Conservation (phyloP, 1,139 yeast genomes). For the Casaregolazyma suthepensis region DNA sequence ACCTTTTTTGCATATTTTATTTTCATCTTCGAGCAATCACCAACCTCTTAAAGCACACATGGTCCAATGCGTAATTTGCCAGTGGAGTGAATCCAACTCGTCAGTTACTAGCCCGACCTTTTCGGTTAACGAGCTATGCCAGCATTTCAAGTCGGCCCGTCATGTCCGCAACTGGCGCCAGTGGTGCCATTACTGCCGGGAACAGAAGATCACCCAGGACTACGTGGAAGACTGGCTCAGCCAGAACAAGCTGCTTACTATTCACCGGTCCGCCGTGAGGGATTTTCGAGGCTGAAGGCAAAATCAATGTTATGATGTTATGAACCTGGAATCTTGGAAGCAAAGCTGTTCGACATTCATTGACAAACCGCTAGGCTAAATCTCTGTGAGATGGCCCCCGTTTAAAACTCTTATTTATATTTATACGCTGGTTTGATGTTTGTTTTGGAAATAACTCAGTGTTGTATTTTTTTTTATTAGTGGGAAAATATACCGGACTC, state of each 20-base stretch:
- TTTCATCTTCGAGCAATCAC: neutral
- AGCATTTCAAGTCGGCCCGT: constrained; percentile 24
- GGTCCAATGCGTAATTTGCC: constrained; percentile 10
- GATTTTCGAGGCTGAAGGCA: constrained; percentile 14
- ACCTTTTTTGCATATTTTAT: neutral
- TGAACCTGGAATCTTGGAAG: neutral
- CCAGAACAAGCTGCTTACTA: constrained; percentile 22
- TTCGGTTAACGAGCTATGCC: constrained; percentile 17
- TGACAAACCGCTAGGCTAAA: neutral
- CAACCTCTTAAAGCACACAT: neutral
- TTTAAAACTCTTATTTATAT: neutral
- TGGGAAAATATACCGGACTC: neutral
- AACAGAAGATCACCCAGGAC: constrained; percentile 26
- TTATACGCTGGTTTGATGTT: constrained; percentile 7
- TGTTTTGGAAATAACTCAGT: neutral
- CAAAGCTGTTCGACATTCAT: neutral
- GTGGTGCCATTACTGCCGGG: constrained; percentile 26
- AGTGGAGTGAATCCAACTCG: constrained; percentile 8
- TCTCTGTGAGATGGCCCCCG: neutral
- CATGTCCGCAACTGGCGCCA: constrained; percentile 24
- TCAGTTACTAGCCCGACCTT: constrained; percentile 5
- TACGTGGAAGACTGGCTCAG: constrained; percentile 29
- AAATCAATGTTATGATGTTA: neutral
- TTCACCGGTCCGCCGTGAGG: constrained; percentile 22
- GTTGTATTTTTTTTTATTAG: neutral